Conservation (phyloP, 192 early-diverging fungal species). For the Coemansia sp. region DNA sequence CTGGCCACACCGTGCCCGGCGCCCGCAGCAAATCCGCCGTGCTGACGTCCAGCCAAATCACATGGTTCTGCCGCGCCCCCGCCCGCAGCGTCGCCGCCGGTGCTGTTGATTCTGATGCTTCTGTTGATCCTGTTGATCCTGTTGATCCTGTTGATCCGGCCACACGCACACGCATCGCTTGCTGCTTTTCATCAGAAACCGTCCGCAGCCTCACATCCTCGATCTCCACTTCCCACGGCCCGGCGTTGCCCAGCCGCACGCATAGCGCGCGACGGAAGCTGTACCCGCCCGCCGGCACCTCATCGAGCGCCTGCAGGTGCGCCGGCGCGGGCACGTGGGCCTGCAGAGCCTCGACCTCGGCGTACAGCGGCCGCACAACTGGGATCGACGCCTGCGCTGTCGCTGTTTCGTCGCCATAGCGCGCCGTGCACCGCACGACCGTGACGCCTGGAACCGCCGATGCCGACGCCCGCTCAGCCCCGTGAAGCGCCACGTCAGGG, state of each 20-base stretch:
- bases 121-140: too few relatives aligned
- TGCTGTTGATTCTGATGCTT: too few relatives aligned
- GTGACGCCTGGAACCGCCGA: not conserved
- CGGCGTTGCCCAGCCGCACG: constrained; percentile 22
- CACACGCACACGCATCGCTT: constrained; percentile 6
- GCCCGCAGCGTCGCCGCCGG: not conserved
- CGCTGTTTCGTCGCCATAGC: constrained; percentile 1
- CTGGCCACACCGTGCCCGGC: constrained; percentile 17
- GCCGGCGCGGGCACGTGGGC: constrained; percentile 16
- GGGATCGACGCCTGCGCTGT: constrained; percentile 18
- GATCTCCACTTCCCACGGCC: constrained; percentile 25
- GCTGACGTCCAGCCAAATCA: constrained; percentile 37
- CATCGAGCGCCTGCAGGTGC: not conserved
- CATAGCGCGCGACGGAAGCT: constrained; percentile 38
- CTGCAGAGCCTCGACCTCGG: constrained; percentile 7
- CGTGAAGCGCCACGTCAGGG: constrained; percentile 5
- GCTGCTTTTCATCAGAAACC: not conserved
- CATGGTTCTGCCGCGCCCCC: constrained; percentile 12
- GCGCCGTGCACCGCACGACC: not conserved
- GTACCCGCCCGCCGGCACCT: constrained; percentile 8
- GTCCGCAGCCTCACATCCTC: constrained; percentile 15
- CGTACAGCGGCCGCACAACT: constrained; percentile 22
- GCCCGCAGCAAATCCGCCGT: constrained; percentile 28
- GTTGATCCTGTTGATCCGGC: constrained; percentile 19
- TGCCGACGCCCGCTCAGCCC: constrained; percentile 1